Evolutionary conservation across 2,329 filamentous ascomycete species (phyloP).

Genomic region (Arthrobotrys sinensis): DNA sequence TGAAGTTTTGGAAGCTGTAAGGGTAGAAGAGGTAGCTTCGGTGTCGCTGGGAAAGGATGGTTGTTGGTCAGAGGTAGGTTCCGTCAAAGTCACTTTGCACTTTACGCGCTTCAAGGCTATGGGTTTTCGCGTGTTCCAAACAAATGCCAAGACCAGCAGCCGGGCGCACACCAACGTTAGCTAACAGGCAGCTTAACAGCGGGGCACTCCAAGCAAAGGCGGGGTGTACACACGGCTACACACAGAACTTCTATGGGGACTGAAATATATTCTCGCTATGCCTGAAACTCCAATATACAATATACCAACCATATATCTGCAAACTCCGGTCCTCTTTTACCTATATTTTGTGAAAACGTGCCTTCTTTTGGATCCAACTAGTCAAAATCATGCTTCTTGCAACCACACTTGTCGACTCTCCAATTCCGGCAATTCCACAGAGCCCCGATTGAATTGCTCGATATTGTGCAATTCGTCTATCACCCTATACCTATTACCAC

Average conservation of each 20-base stretch:
- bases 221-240: not conserved
- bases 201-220: slow-evolving; percentile 3
- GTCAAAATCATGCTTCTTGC: slow-evolving; percentile 28
- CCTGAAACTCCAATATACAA: slow-evolving; percentile 38
- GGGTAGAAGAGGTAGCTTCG: not conserved
- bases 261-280: slow-evolving; percentile 18
- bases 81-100: slow-evolving; percentile 34
- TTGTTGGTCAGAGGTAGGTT: slow-evolving; percentile 7
- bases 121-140: slow-evolving; percentile 60
- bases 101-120: slow-evolving; percentile 48
- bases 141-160: slow-evolving; percentile 46
- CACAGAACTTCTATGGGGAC: not conserved
- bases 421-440: slow-evolving; percentile 38
- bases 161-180: slow-evolving; percentile 1
- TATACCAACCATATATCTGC: slow-evolving; percentile 29
- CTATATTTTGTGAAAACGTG: slow-evolving; percentile 11
- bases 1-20: not conserved
- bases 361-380: not conserved
- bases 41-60: not conserved
- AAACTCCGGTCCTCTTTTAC: slow-evolving; percentile 42
- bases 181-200: not conserved
- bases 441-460: slow-evolving; percentile 47
- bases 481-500: slow-evolving; percentile 41
- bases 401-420: slow-evolving; percentile 44
- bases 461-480: slow-evolving; percentile 58